Conservation (phyloP, 192 early-diverging fungal genomes). For the Linnemannia zychae region DNA sequence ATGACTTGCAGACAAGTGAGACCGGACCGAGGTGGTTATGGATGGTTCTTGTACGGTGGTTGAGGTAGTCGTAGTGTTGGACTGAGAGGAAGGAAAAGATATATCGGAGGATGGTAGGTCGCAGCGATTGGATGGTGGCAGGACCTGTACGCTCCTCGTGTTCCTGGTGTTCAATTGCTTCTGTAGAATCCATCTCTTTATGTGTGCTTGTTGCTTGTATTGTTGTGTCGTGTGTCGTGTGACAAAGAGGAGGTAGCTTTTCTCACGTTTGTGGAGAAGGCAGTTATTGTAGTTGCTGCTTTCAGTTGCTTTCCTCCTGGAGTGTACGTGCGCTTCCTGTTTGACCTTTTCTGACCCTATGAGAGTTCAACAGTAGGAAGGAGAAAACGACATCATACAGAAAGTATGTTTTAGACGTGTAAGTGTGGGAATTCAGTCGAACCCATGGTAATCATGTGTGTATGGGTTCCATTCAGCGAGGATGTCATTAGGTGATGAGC, state of each 20-base stretch:
- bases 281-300: background rate
- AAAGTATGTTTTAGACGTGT: too few relatives aligned
- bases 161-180: slow-evolving; percentile 2
- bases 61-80: slow-evolving; percentile 55
- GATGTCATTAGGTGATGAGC: too few relatives aligned
- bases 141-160: slow-evolving; percentile 7
- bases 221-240: background rate
- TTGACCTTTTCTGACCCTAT: background rate
- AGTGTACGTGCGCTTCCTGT: background rate
- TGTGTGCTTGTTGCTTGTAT: background rate
- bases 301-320: background rate
- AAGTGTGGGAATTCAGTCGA: too few relatives aligned
- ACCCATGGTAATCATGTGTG: too few relatives aligned
- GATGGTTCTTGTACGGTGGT: slow-evolving; percentile 47
- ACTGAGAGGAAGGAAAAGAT: slow-evolving; percentile 53
- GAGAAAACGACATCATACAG: too few relatives aligned
- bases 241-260: background rate
- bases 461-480: too few relatives aligned
- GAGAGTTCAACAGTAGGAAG: too few relatives aligned
- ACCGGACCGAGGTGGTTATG: slow-evolving; percentile 46
- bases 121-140: slow-evolving; percentile 40
- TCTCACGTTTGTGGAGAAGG: background rate
- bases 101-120: slow-evolving; percentile 37
- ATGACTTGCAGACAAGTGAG: slow-evolving; percentile 50
- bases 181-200: background rate